A percentile compares a stretch with the other conserved stretches of the same genome.
Evolutionary conservation across 345 rosid genomes (phyloP).

Genomic region (Cardamine chenopodiifolia): DNA sequence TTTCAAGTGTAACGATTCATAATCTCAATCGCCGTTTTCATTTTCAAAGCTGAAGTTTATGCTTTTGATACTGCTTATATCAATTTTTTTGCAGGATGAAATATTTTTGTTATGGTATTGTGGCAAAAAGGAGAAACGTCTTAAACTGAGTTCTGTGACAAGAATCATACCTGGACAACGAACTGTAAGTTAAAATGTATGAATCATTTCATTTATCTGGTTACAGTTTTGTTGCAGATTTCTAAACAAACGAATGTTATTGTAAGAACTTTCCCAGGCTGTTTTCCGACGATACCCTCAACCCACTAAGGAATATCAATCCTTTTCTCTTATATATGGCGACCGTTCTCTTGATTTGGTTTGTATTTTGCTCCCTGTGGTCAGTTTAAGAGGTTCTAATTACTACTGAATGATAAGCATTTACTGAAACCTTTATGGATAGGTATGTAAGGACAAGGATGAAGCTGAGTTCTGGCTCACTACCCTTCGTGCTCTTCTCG

Average conservation of each 20-base stretch:
- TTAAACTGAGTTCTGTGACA: conserved; percentile 63
- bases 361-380: conserved; percentile 24
- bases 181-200: conserved; percentile 57
- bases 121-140: conserved; percentile 65
- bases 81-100: conserved; percentile 55
- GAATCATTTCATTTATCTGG: conserved; percentile 10
- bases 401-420: not conserved
- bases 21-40: too few species aligned
- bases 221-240: not conserved
- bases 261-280: conserved; percentile 55
- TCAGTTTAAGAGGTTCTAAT: not conserved
- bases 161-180: conserved; percentile 81
- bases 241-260: conserved; percentile 10
- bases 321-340: conserved; percentile 77
- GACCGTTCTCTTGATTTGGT: conserved; percentile 79
- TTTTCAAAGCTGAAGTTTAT: too few species aligned
- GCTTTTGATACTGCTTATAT: not conserved
- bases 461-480: conserved; percentile 52
- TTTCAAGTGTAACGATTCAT: conserved; percentile 50
- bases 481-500: conserved; percentile 44
- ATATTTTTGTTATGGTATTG: conserved; percentile 60
- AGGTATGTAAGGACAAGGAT: conserved; percentile 57
- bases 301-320: conserved; percentile 77
- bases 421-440: conserved; percentile 29
- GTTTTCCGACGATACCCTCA: conserved; percentile 70